Percentiles rank a stretch among this genome's conserved stretches.
Conservation (phyloP, 371 early-diverging fungal species). For the Rhizomucor miehei region DNA sequence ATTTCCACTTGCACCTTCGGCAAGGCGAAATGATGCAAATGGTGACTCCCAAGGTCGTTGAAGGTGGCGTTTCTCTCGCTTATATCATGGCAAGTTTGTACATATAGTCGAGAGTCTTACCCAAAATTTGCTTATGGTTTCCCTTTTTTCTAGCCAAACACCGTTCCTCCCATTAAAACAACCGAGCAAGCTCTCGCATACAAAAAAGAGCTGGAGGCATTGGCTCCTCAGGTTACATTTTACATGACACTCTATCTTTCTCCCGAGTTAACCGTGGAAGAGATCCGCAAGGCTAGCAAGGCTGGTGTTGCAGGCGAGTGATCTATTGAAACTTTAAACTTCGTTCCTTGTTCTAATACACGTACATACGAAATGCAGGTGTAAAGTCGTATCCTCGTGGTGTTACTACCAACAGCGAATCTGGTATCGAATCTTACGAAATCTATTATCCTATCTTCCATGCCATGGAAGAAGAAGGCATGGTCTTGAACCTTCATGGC, state of each 20-base stretch:
- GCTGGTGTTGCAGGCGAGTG: constrained; percentile 79
- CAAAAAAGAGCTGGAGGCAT: constrained; percentile 71
- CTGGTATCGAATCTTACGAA: constrained; percentile 89
- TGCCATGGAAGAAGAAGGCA: constrained; percentile 92
- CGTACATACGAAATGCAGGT: constrained; percentile 33
- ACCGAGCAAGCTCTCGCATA: constrained; percentile 88
- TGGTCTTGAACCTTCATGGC: constrained; percentile 96
- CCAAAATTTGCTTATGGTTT: neutral
- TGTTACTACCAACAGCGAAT: constrained; percentile 96
- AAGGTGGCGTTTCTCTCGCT: constrained; percentile 86
- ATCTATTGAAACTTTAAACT: too few relatives aligned
- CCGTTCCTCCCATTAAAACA: constrained; percentile 86
- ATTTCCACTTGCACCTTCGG: constrained; percentile 94
- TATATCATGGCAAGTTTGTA: constrained; percentile 82
- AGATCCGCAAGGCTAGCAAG: constrained; percentile 81
- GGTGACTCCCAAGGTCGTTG: constrained; percentile 78
- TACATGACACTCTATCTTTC: constrained; percentile 92
- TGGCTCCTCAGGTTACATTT: constrained; percentile 85
- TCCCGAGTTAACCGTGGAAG: constrained; percentile 87
- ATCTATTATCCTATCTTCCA: constrained; percentile 89
- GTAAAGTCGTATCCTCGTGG: constrained; percentile 98
- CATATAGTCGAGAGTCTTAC: neutral
- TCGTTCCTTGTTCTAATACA: neutral
- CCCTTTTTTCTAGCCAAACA: constrained; percentile 72
- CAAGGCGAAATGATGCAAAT: constrained; percentile 90